Evolutionary conservation across 1,139 yeast species (phyloP).

Genomic region (Candida smagusa): DNA sequence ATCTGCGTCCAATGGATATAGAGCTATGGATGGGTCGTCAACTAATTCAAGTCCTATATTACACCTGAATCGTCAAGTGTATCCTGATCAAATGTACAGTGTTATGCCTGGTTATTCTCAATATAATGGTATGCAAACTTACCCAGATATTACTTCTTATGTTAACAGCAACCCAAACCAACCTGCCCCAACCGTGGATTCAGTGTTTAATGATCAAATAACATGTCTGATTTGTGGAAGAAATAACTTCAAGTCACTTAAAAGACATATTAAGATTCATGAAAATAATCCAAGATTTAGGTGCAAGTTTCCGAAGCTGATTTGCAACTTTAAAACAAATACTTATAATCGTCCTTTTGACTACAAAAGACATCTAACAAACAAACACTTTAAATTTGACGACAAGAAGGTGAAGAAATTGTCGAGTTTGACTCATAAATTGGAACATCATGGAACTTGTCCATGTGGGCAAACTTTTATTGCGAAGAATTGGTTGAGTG

Average conservation of each 20-base stretch:
- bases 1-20: neutral
- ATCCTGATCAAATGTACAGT: neutral
- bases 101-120: neutral
- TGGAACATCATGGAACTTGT: conserved; percentile 17
- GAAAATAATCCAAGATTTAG: conserved; percentile 14
- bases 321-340: conserved; percentile 16
- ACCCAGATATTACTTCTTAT: conserved; percentile 18
- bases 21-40: neutral
- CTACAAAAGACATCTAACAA: conserved; percentile 17
- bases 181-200: conserved; percentile 17
- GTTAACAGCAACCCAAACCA: conserved; percentile 16
- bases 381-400: conserved; percentile 18
- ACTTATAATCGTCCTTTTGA: conserved; percentile 20
- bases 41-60: neutral
- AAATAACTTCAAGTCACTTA: conserved; percentile 16
- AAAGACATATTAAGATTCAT: conserved; percentile 18
- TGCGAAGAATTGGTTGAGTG: conserved; percentile 15
- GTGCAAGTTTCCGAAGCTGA: conserved; percentile 15
- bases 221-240: conserved; percentile 17
- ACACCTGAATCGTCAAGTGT: neutral
- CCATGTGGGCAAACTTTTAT: conserved; percentile 16
- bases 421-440: conserved; percentile 15
- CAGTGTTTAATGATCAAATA: conserved; percentile 16
- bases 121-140: conserved; percentile 5
- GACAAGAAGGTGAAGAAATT: conserved; percentile 12